phyloP scores from a whole-genome alignment of 164 flowering plant genomes.

The Dillenia turbinata region DNA sequence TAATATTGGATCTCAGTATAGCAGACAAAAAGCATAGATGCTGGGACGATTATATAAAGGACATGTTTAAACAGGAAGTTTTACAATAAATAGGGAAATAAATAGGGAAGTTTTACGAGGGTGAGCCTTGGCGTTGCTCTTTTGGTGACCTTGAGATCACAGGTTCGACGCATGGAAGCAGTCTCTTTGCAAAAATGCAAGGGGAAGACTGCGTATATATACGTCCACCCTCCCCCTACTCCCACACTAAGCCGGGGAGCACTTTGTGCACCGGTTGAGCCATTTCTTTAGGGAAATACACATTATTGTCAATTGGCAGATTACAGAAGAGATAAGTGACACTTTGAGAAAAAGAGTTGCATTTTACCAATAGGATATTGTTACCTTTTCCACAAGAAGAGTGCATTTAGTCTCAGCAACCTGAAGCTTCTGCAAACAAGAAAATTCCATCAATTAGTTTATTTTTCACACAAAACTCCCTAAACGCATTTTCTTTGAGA shows the following conservation, averaged over 20 bases:
- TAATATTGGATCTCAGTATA: too few species aligned
- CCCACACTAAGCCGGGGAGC: too few species aligned
- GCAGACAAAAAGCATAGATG: background rate
- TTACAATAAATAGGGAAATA: background rate
- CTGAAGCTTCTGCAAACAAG: constrained; percentile 44
- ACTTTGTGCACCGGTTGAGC: too few species aligned
- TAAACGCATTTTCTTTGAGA: background rate
- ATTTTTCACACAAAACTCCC: background rate
- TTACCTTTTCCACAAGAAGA: constrained; percentile 52
- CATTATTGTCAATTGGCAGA: too few species aligned
- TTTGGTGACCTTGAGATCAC: too few species aligned
- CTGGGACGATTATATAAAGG: background rate
- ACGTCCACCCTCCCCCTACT: too few species aligned
- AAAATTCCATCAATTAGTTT: constrained; percentile 4
- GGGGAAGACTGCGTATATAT: too few species aligned
- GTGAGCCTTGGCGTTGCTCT: background rate
- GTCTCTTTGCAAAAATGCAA: too few species aligned
- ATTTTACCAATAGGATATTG: background rate
- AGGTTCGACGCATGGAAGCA: too few species aligned
- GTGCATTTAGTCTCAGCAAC: constrained; percentile 55
- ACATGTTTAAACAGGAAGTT: background rate
- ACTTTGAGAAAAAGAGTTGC: background rate
- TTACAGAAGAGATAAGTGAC: background rate
- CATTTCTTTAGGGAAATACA: background rate
- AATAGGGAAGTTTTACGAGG: background rate